A percentile compares a stretch with the other conserved stretches of the same genome.
Conservation (phyloP, 306 rosid genomes). For the Abrus pulchellus region DNA sequence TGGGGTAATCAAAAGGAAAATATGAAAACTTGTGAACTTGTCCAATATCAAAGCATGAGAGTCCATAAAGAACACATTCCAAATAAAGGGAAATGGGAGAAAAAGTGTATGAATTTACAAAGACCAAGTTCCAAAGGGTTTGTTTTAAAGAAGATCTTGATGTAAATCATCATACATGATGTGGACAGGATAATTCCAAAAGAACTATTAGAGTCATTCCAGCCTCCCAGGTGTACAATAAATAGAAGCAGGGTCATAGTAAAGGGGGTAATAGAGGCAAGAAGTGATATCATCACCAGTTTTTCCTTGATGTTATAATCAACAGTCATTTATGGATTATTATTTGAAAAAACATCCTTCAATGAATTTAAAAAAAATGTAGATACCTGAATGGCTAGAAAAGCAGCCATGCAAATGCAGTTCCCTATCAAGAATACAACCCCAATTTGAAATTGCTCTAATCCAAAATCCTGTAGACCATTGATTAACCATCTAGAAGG, state of each 20-base stretch:
- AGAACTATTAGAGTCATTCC: constrained; percentile 11
- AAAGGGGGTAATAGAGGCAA: constrained; percentile 1
- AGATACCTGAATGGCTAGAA: constrained; percentile 82
- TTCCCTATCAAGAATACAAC: constrained; percentile 83
- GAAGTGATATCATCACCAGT: neutral
- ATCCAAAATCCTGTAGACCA: constrained; percentile 62
- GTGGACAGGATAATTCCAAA: neutral
- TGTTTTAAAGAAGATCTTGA: neutral
- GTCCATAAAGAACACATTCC: neutral
- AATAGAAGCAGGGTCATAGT: constrained; percentile 6
- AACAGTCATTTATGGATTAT: neutral
- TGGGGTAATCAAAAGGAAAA: neutral
- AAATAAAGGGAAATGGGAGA: neutral
- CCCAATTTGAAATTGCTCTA: constrained; percentile 81
- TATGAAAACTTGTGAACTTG: constrained; percentile 13
- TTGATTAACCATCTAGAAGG: constrained; percentile 76
- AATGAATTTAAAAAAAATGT: constrained; percentile 21
- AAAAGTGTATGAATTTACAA: neutral
- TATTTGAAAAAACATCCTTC: neutral
- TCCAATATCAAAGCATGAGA: constrained; percentile 6
- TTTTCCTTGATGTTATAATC: constrained; percentile 2
- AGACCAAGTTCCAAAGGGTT: neutral
- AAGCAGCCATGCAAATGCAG: constrained; percentile 93
- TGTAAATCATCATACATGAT: neutral
- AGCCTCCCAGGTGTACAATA: neutral